Evolutionary conservation across 495 filamentous ascomycete species (phyloP).

Genomic region (Emericellopsis terricola): DNA sequence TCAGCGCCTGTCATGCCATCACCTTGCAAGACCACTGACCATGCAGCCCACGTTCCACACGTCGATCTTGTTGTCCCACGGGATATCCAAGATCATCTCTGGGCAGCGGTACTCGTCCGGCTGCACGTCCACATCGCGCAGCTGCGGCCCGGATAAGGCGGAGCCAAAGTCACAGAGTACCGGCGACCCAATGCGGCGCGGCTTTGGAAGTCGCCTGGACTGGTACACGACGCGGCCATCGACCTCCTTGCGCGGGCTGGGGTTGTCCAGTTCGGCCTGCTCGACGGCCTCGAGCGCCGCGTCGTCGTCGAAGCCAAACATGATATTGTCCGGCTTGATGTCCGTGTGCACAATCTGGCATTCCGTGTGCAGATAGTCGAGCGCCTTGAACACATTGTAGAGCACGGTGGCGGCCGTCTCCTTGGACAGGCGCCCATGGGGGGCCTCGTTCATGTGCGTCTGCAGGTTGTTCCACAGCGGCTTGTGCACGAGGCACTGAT

Average conservation of each 20-base stretch:
- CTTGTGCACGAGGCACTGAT: slow-evolving; percentile 24
- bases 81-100: slow-evolving; percentile 25
- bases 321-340: slow-evolving; percentile 17
- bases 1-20: slow-evolving; percentile 4
- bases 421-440: slow-evolving; percentile 9
- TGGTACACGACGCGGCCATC: slow-evolving; percentile 14
- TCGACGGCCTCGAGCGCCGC: slow-evolving; percentile 7
- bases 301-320: slow-evolving; percentile 9
- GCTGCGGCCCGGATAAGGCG: slow-evolving; percentile 13
- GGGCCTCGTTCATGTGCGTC: slow-evolving; percentile 13
- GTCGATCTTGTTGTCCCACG: slow-evolving; percentile 28
- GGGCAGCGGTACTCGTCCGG: slow-evolving; percentile 25
- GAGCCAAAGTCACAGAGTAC: slow-evolving; percentile 31
- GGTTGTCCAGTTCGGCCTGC: slow-evolving; percentile 10
- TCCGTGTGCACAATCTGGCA: slow-evolving; percentile 24
- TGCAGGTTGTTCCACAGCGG: slow-evolving; percentile 20
- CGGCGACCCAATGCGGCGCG: slow-evolving; percentile 8
- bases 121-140: slow-evolving; percentile 9
- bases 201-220: slow-evolving; percentile 8
- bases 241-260: slow-evolving; percentile 13
- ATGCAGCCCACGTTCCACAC: slow-evolving; percentile 34
- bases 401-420: slow-evolving; percentile 15
- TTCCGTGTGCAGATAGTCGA: slow-evolving; percentile 8
- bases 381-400: slow-evolving; percentile 14
- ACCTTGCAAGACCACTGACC: slow-evolving; percentile 13